Evolutionary conservation across 2,329 filamentous ascomycete genomes (phyloP).

Genomic region (Lachnellula suecica): DNA sequence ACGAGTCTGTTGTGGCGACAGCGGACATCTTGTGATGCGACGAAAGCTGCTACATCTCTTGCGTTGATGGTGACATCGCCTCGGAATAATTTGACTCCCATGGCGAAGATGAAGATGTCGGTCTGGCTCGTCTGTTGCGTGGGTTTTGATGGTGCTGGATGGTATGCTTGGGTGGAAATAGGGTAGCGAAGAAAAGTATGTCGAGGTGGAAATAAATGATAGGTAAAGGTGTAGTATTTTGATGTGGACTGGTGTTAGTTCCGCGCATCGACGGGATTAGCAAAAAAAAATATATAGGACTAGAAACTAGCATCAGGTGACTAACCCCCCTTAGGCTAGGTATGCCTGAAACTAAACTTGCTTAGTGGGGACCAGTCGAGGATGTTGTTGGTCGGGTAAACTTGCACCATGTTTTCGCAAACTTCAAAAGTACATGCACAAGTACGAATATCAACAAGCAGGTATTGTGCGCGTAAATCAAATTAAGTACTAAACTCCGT

Average conservation of each 20-base stretch:
- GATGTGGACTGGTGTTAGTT: neutral
- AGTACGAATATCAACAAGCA: too few species aligned
- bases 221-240: too few species aligned
- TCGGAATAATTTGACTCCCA: neutral
- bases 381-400: too few species aligned
- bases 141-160: neutral
- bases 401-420: too few species aligned
- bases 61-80: neutral
- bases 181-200: neutral
- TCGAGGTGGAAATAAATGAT: neutral
- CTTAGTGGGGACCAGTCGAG: too few species aligned
- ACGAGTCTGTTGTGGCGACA: neutral
- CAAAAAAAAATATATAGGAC: neutral
- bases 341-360: too few species aligned
- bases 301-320: too few species aligned
- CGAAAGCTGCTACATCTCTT: neutral
- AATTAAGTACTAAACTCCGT: too few species aligned
- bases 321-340: too few species aligned
- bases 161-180: neutral
- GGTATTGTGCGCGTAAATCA: too few species aligned
- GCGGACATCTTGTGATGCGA: neutral
- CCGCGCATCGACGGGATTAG: neutral
- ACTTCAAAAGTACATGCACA: too few species aligned
- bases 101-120: neutral
- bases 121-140: neutral